Evolutionary conservation across 1,139 yeast genomes (phyloP).

Genomic region (Pichia sp.): DNA sequence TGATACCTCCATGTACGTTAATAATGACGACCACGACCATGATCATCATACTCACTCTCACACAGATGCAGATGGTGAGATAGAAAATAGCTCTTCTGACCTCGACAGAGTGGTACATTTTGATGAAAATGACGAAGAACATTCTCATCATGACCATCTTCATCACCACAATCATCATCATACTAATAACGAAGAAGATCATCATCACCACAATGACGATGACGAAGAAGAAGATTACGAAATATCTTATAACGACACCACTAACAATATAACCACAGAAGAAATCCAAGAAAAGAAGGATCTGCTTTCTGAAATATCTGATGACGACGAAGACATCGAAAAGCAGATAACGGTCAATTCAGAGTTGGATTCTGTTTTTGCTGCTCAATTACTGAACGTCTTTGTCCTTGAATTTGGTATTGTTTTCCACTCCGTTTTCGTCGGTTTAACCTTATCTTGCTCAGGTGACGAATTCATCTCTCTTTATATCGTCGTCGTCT

Average conservation of each 20-base stretch:
- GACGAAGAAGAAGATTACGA: slow-evolving; percentile 41
- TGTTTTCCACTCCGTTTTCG: slow-evolving; percentile 53
- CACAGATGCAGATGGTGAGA: slow-evolving; percentile 18
- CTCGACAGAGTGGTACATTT: not conserved
- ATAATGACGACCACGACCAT: not conserved
- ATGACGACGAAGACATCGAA: slow-evolving; percentile 8
- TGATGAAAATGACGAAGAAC: not conserved
- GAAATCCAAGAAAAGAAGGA: not conserved
- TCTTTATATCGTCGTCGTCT: slow-evolving; percentile 76
- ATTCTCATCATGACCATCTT: not conserved
- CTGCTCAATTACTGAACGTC: slow-evolving; percentile 46
- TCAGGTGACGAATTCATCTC: slow-evolving; percentile 71
- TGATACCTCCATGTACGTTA: slow-evolving; percentile 28
- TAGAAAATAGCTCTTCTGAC: not conserved
- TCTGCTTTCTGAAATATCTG: not conserved
- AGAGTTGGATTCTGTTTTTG: slow-evolving; percentile 30
- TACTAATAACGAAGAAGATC: not conserved
- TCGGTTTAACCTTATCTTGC: slow-evolving; percentile 52
- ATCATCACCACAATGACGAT: not conserved
- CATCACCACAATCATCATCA: not conserved
- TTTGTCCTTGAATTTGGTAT: slow-evolving; percentile 56
- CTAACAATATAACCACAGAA: slow-evolving; percentile 16
- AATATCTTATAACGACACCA: slow-evolving; percentile 38
- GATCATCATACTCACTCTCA: slow-evolving; percentile 1
- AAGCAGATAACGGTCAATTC: slow-evolving; percentile 5